Base-by-base conservation (phyloP, 176 grass and related monocot species). In the Oryza glaberrima region DNA sequence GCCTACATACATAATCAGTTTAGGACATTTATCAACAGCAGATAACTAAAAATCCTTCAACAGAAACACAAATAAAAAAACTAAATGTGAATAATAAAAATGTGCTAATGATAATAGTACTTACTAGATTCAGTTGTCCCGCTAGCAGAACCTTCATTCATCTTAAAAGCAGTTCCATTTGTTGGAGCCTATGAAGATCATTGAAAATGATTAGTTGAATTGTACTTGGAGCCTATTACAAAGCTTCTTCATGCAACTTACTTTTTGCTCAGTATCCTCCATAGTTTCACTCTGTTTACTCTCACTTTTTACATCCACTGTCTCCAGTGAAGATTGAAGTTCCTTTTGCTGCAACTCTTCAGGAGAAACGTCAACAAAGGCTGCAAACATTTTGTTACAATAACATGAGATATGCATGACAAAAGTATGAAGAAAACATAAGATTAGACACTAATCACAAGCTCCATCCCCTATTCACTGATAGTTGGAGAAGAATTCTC, bases 361-460 rank as follows among this genome's bases (percentile, higher is more conserved):
- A 1, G 88, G 90, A 79, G 97, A 91, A 91, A 99, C 90, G 85
- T 99, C 97, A 79, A 99, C 97, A 47, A 99, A 99, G 52, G 94
- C 97, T 99, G 90, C 86, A 89, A 25, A 85, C 32, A 77, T 78
- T 70, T 85, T 65, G 3, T 79, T 65, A 80, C 9, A 11, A 69
- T 52, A 47, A 32, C 45, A 41, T 87, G 26, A 90, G 69, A 61
- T 25, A n/a, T 49, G 79, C 47, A 70, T 81, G 12, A 2, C 66
- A 77, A 88, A 80, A 23, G 82, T 77, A 84, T 35, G 41, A 76
- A 43, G 9, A 78, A 86, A 67, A 65, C 63, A 54, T 69, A 11
- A 82, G 8, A 32, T 61, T 65, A 70, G 30, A 44, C 20, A 79
- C 2, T 49, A 41, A 15, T 13, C 54, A 26, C 10, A 22, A 23